Conservation (phyloP, 2,329 filamentous ascomycete genomes). For the Colletotrichum sp. region DNA sequence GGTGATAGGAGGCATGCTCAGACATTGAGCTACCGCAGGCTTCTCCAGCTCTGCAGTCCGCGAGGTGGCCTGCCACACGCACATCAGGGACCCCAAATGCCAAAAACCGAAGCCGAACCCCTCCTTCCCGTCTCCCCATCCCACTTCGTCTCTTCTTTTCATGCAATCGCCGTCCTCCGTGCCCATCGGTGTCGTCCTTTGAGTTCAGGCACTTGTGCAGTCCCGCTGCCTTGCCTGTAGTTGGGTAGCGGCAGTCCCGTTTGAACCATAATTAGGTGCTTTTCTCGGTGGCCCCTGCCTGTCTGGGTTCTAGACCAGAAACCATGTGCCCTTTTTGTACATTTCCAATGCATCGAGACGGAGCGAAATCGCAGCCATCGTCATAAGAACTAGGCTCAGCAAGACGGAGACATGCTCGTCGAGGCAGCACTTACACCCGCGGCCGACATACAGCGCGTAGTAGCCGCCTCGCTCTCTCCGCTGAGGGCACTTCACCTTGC, state of each 20-base stretch:
- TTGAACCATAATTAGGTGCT: neutral
- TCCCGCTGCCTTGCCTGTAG: neutral
- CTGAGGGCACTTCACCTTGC: neutral
- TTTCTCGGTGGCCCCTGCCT: neutral
- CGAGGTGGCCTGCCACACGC: neutral
- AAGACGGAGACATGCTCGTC: neutral
- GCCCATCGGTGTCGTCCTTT: neutral
- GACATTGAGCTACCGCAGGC: neutral
- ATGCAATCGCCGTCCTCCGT: constrained; percentile 10
- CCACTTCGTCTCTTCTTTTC: constrained; percentile 16
- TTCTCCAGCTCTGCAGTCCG: neutral
- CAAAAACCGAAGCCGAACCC: neutral
- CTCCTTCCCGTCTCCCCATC: neutral
- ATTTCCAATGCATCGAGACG: neutral
- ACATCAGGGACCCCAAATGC: neutral
- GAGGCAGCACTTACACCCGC: constrained; percentile 6
- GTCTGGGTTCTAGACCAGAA: neutral
- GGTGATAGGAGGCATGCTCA: neutral
- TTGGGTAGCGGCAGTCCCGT: neutral
- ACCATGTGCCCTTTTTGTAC: neutral
- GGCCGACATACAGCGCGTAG: neutral
- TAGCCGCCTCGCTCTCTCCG: neutral
- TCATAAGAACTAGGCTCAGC: neutral
- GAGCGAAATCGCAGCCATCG: neutral
- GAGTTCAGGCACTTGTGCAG: constrained; percentile 10